Percentiles rank a stretch among this genome's conserved stretches.
These are phyloP conservation scores for Talaromyces liani DNA, from an alignment of 495 filamentous ascomycete genomes.

Conservation along the genomic window DNA sequence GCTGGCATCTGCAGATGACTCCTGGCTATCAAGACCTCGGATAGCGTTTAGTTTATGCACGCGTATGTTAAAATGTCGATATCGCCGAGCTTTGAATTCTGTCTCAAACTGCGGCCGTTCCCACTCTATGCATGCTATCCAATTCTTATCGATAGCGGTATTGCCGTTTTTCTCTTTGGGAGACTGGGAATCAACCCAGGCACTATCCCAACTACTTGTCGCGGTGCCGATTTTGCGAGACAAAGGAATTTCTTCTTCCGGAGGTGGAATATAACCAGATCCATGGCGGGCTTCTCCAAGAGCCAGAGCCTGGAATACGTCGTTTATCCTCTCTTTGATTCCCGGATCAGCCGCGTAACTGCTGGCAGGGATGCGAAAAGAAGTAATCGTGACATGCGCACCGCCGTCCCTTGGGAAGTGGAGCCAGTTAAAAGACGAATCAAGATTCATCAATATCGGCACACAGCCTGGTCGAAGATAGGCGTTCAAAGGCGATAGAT, in stretches of 20 bases:
- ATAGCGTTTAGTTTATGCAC: neutral
- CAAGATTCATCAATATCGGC: neutral
- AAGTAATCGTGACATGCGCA: neutral
- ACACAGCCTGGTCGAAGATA: neutral
- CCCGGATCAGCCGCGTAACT: neutral
- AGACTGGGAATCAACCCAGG: neutral
- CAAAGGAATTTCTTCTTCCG: neutral
- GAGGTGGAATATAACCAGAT: neutral
- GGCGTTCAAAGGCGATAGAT: neutral
- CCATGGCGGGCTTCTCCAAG: neutral
- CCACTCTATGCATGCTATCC: neutral
- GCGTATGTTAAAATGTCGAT: neutral
- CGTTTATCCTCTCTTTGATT: neutral
- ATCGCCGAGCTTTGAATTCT: neutral
- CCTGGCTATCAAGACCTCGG: neutral
- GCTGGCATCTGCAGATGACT: neutral
- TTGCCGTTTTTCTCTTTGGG: neutral
- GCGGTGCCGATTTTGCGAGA: neutral
- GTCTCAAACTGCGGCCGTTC: neutral
- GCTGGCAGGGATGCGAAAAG: neutral
- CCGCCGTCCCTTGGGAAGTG: neutral
- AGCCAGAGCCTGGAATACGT: neutral
- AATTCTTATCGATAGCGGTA: neutral
- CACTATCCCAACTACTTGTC: neutral
- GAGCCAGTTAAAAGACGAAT: neutral